Percentiles rank a stretch among this genome's conserved stretches.
Evolutionary conservation across 2,329 filamentous ascomycete genomes (phyloP).

Genomic region (Botryosphaeria dothidea): DNA sequence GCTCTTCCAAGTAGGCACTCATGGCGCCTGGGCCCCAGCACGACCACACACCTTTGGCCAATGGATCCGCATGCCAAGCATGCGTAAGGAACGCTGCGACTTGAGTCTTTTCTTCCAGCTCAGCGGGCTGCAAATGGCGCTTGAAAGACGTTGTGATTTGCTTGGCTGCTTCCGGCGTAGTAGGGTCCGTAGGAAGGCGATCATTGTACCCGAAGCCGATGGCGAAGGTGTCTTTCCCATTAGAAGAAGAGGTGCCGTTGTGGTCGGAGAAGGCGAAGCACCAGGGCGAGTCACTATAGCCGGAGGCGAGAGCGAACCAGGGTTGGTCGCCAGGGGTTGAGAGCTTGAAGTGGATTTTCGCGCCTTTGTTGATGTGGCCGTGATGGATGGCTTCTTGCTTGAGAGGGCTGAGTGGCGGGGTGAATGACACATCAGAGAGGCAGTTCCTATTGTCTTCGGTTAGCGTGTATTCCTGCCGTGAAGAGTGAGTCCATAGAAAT

Average conservation of each 20-base stretch:
- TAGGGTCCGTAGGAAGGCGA: conserved; percentile 1
- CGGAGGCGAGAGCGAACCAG: conserved; percentile 6
- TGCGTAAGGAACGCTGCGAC: conserved; percentile 23
- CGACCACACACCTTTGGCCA: conserved; percentile 31
- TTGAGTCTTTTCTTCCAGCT: conserved; percentile 1
- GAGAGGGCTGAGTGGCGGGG: conserved; percentile 27
- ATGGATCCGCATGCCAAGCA: conserved; percentile 34
- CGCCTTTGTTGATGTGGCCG: conserved; percentile 32
- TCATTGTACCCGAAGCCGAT: conserved; percentile 20
- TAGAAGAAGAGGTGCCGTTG: background rate
- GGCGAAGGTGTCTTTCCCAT: conserved; percentile 10
- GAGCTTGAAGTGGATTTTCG: conserved; percentile 28
- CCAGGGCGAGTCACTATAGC: background rate
- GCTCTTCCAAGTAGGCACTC: conserved; percentile 26
- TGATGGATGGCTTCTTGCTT: conserved; percentile 27
- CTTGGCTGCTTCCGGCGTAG: background rate
- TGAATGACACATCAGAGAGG: conserved; percentile 28
- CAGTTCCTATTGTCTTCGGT: background rate
- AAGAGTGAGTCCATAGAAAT: too few relatives aligned
- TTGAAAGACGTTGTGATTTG: conserved; percentile 17
- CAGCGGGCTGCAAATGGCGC: background rate
- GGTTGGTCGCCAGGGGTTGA: background rate
- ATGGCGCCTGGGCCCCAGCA: conserved; percentile 22
- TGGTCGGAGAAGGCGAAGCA: conserved; percentile 19
- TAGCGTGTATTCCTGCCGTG: background rate